Evolutionary conservation across 306 rosid species (phyloP), one percentile per base, ranked within the genome.

Genomic region (Canavalia ensiformis): DNA sequence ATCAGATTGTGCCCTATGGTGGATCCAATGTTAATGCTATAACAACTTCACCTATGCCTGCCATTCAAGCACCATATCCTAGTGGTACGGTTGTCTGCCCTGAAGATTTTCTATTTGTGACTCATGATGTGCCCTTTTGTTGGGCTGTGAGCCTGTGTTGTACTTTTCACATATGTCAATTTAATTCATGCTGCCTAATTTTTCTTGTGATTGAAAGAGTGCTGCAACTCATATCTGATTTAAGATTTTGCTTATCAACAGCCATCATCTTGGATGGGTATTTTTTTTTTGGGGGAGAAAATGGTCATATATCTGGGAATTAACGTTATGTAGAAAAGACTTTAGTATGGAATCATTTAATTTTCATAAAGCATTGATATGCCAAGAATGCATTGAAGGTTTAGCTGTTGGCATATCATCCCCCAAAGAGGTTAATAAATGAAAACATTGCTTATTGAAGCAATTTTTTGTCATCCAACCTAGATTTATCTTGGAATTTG

Each of bases 21-120:
- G 97, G 92, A 66, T 86, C 94, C 60, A 82, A 88, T 87, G 95
- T 95, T 58, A 92, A 84, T 87, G 86, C 94, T 56, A 75, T 91
- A 63, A 88, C 97, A 75, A 87, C 95, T 76, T 89, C 98, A 55
- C 84, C 92, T 11, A 78, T 92, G 90, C 92, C 97, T 74, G 74
- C 92, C 70, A 87, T 91, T 88, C 98, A 95, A 88, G 79, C 94
- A 68, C 86, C 97, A 70, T 91, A 90, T 88, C 90, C 95, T 75
- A 83, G 95, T 57, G 98, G 98, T 92, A 86, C 9, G 1, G 60
- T 79, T 50, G 8, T 80, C 37, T 82, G 52, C 75, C 76, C 18
- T n/a, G n/a, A 60, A 39, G 65, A 67, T 74, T 62, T 57, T 42
- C 44, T 37, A 37, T 33, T 4, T 50, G 51, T 72, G 67, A 58